A percentile compares a stretch with the other conserved stretches of the same genome.
These are phyloP conservation scores for Colletotrichum sojae DNA, from an alignment of 2,329 filamentous ascomycete species.

Conservation along the genomic window DNA sequence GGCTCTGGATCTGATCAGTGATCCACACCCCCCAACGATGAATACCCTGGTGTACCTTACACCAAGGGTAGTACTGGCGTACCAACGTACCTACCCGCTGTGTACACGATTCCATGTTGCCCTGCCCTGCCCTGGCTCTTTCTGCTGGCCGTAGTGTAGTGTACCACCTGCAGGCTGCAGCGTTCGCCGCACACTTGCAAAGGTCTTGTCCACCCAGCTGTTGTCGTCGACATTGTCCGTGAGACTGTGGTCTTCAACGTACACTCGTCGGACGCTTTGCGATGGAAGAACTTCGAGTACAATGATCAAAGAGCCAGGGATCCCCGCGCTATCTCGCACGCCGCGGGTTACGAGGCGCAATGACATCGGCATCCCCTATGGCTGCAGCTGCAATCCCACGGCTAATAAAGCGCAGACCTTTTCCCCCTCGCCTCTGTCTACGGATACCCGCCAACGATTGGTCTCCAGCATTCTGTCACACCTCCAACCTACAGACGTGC, in stretches of 20 bases:
- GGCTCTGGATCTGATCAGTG: constrained; percentile 8
- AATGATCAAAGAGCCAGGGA: background rate
- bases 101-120: background rate
- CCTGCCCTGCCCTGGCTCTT: constrained; percentile 1
- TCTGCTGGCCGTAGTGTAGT: constrained; percentile 5
- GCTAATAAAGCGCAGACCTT: constrained; percentile 11
- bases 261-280: background rate
- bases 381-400: constrained; percentile 23
- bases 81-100: too few species aligned
- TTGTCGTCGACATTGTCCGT: background rate
- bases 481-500: background rate
- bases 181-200: background rate
- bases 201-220: background rate
- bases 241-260: background rate
- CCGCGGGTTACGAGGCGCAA: constrained; percentile 5
- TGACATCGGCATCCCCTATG: constrained; percentile 7
- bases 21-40: constrained; percentile 13
- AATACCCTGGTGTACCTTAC: background rate
- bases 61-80: too few species aligned
- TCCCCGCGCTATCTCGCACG: constrained; percentile 9
- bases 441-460: background rate
- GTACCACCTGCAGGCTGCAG: background rate
- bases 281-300: background rate
- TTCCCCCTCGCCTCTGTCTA: constrained; percentile 3
- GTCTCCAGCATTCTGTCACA: background rate